Evolutionary conservation across 2,329 filamentous ascomycete genomes (phyloP).

Genomic region (Diaporthe caulivora): DNA sequence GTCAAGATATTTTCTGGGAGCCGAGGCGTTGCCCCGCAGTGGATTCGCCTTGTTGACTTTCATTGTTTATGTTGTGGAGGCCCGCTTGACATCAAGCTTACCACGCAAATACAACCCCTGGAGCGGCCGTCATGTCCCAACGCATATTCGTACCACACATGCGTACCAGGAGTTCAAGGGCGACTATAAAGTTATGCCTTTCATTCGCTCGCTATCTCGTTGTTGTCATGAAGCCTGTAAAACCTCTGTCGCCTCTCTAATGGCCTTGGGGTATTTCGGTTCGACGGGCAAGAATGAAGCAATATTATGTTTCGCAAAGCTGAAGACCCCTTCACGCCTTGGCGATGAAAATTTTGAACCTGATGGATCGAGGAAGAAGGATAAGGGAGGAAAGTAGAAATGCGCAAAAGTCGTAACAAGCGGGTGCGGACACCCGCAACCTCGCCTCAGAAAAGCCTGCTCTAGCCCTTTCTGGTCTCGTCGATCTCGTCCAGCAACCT

Average conservation of each 20-base stretch:
- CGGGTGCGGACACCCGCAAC: background rate
- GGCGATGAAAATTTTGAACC: background rate
- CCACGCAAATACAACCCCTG: background rate
- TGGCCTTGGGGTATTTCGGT: background rate
- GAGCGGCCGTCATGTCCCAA: background rate
- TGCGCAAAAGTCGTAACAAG: background rate
- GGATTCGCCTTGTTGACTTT: constrained; percentile 18
- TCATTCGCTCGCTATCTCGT: constrained; percentile 29
- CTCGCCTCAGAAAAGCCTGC: background rate
- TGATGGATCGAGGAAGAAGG: background rate
- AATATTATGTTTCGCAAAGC: constrained; percentile 35
- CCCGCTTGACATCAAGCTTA: background rate
- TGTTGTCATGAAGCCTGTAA: background rate
- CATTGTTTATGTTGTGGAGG: constrained; percentile 31
- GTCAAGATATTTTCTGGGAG: constrained; percentile 19
- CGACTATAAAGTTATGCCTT: constrained; percentile 29
- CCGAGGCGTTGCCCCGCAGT: constrained; percentile 33
- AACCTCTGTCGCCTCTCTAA: background rate
- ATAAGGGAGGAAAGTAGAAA: background rate
- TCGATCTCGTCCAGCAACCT: constrained; percentile 68
- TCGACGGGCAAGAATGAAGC: background rate
- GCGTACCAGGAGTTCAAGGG: background rate
- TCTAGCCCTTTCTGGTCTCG: constrained; percentile 52
- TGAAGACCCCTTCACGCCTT: background rate
- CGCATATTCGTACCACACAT: background rate